A percentile compares a stretch with the other conserved stretches of the same genome.
These are phyloP conservation scores for Blastomyces silverae DNA, from an alignment of 2,329 filamentous ascomycete genomes.

Conservation along the genomic window DNA sequence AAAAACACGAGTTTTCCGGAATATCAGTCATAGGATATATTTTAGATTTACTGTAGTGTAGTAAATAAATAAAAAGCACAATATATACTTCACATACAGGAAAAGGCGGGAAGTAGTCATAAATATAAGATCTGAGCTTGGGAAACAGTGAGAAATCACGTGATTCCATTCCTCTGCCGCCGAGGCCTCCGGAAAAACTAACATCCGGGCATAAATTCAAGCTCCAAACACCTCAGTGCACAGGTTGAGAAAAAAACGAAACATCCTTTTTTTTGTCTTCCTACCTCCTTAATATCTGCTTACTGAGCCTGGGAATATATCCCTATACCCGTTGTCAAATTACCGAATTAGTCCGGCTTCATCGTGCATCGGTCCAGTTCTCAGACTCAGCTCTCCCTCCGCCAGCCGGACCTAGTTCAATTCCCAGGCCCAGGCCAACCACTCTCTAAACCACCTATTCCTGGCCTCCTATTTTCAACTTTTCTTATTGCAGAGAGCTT, in stretches of 20 bases:
- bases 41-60: background rate
- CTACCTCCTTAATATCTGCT: background rate
- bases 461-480: background rate
- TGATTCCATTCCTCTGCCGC: too few relatives aligned
- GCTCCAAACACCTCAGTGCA: background rate
- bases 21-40: background rate
- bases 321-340: background rate
- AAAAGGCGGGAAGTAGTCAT: too few relatives aligned
- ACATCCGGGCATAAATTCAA: conserved; percentile 1
- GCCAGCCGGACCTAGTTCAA: background rate
- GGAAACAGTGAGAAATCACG: too few relatives aligned
- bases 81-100: background rate
- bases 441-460: background rate
- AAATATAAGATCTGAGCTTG: too few relatives aligned
- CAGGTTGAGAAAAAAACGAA: background rate
- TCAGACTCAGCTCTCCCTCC: background rate
- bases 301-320: conserved; percentile 9
- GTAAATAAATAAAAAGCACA: background rate
- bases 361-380: background rate
- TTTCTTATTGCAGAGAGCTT: background rate
- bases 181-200: background rate
- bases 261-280: background rate
- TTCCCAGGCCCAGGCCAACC: conserved; percentile 9
- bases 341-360: background rate
- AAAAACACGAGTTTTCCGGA: background rate